phyloP scores from a whole-genome alignment of 176 grass and related monocot species.

The Tillandsia fasciculata region DNA sequence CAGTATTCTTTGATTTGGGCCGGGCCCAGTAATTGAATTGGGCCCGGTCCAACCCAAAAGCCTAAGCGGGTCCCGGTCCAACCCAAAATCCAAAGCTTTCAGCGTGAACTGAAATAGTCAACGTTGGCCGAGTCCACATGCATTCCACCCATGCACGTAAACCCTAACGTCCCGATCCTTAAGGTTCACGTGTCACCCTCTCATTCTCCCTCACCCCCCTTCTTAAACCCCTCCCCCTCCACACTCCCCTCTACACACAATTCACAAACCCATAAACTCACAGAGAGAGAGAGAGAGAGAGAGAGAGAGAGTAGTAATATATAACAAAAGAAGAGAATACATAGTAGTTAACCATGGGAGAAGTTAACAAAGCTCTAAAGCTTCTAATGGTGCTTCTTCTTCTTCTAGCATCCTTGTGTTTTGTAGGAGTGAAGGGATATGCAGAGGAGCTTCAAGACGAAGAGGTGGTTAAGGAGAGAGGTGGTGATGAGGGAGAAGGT shows the following conservation, averaged over 20 bases:
- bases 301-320: neutral
- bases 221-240: conserved; percentile 1
- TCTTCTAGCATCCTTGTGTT: neutral
- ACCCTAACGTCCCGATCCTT: neutral
- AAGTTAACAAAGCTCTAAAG: neutral
- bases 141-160: neutral
- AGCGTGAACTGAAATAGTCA: neutral
- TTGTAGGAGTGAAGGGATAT: conserved; percentile 24
- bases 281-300: neutral
- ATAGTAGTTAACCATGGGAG: neutral
- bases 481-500: conserved; percentile 6
- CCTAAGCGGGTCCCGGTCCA: no score
- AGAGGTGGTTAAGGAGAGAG: neutral
- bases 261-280: neutral
- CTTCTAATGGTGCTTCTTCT: neutral
- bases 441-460: conserved; percentile 2
- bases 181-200: neutral
- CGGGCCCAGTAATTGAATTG: neutral
- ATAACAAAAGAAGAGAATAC: no score
- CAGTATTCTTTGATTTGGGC: no score
- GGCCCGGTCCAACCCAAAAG: neutral
- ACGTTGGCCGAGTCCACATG: neutral
- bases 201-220: neutral
- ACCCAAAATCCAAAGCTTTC: neutral
- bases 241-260: neutral